phyloP scores from a whole-genome alignment of 805 yeast genomes.

The Lipomyces anomalus region DNA sequence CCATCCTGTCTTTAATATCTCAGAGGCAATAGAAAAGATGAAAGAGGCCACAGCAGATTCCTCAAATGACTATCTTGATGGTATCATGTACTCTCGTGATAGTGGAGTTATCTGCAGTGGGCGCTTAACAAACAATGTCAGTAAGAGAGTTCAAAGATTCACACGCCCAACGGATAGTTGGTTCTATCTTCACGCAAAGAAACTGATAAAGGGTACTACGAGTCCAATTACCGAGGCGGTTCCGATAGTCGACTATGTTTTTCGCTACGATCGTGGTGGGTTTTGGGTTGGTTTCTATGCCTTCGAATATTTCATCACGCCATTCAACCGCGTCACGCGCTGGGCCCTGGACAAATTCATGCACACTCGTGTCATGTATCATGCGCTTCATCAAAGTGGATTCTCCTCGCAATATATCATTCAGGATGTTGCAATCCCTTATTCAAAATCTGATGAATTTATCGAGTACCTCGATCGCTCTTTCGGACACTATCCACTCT shows the following conservation, averaged over 20 bases:
- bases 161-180: conserved; percentile 1
- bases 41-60: conserved; percentile 1
- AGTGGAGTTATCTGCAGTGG: conserved; percentile 4
- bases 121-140: neutral
- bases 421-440: conserved; percentile 3
- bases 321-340: conserved; percentile 5
- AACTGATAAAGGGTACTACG: neutral
- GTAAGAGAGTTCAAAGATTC: neutral
- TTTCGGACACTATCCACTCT: conserved; percentile 2
- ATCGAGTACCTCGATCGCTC: neutral
- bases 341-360: conserved; percentile 1
- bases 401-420: neutral
- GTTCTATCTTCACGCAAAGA: conserved; percentile 3
- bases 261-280: conserved; percentile 5
- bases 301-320: conserved; percentile 1
- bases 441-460: neutral
- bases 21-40: neutral
- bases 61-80: conserved; percentile 1
- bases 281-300: conserved; percentile 2
- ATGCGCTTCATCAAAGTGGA: conserved; percentile 3
- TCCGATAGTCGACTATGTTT: conserved; percentile 3
- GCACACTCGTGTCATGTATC: conserved; percentile 5
- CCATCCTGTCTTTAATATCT: neutral
- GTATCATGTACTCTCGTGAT: conserved; percentile 1
- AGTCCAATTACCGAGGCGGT: conserved; percentile 1